A percentile compares a stretch with the other conserved stretches of the same genome.
Evolutionary conservation across 208 protist genomes (phyloP).

Genomic region (Acanthamoeba royreba): DNA sequence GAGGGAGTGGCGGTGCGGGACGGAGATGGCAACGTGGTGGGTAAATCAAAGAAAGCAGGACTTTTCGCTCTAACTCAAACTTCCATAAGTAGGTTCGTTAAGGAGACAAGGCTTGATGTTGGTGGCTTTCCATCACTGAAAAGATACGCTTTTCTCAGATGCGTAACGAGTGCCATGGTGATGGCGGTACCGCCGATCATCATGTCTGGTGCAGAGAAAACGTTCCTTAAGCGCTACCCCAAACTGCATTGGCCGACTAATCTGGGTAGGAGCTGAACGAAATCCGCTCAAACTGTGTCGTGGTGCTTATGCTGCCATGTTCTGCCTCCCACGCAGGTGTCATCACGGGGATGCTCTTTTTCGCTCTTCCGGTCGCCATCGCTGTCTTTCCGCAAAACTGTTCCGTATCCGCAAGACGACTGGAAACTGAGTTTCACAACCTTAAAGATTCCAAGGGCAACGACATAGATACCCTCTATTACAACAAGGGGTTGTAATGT

Average conservation of each 20-base stretch:
- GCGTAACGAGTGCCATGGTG: conserved; percentile 84
- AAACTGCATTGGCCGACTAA: not conserved
- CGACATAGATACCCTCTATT: conserved; percentile 52
- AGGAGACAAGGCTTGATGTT: no score
- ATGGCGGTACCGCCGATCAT: conserved; percentile 88
- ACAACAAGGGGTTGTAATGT: conserved; percentile 66
- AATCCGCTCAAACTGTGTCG: not conserved
- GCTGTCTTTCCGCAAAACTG: conserved; percentile 65
- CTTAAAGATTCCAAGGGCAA: conserved; percentile 58
- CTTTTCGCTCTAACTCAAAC: not conserved
- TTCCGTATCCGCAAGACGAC: not conserved
- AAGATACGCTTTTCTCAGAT: conserved; percentile 80
- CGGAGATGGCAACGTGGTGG: conserved; percentile 82
- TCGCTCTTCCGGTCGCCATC: conserved; percentile 54
- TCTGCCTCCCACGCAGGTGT: not conserved
- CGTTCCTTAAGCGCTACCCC: not conserved
- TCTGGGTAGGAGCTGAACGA: not conserved
- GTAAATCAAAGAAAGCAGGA: conserved; percentile 82
- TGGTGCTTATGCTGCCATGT: not conserved
- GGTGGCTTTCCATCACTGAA: no score
- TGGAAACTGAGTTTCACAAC: conserved; percentile 60
- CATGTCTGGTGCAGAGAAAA: conserved; percentile 77
- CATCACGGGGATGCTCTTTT: conserved; percentile 48
- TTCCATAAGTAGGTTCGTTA: not conserved
- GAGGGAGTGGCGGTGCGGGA: conserved; percentile 84